phyloP scores from a whole-genome alignment of 805 yeast species.

The Starmera dryadoides region DNA sequence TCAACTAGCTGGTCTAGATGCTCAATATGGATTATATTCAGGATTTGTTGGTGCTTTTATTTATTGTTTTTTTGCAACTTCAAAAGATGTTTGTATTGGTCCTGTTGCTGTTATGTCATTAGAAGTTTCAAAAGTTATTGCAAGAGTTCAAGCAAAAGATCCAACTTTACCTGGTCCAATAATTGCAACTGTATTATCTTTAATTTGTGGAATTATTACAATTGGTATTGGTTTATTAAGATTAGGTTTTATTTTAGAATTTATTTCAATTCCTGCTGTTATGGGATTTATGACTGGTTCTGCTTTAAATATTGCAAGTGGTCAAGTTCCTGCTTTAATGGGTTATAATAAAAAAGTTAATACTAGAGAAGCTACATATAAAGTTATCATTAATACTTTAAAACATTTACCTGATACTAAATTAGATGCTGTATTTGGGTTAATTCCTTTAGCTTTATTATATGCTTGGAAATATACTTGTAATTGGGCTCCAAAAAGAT shows the following conservation, averaged over 20 bases:
- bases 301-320: constrained; percentile 72
- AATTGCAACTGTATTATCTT: constrained; percentile 74
- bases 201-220: constrained; percentile 82
- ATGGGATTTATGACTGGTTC: constrained; percentile 95
- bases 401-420: constrained; percentile 63
- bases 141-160: constrained; percentile 48
- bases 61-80: constrained; percentile 88
- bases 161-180: constrained; percentile 49
- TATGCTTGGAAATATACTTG: constrained; percentile 64
- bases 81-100: constrained; percentile 92
- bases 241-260: constrained; percentile 82
- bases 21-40: constrained; percentile 86
- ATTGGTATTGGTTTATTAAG: constrained; percentile 76
- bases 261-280: constrained; percentile 86
- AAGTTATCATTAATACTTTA: constrained; percentile 62
- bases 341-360: constrained; percentile 63
- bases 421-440: constrained; percentile 85
- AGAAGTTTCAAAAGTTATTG: constrained; percentile 74
- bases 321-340: constrained; percentile 84
- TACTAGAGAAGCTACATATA: constrained; percentile 65
- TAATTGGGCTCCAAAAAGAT: constrained; percentile 52
- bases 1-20: constrained; percentile 67
- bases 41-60: constrained; percentile 87
- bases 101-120: constrained; percentile 95
- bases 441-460: constrained; percentile 64